phyloP scores from a whole-genome alignment of 306 rosid genomes.

The Luffa aegyptiaca region DNA sequence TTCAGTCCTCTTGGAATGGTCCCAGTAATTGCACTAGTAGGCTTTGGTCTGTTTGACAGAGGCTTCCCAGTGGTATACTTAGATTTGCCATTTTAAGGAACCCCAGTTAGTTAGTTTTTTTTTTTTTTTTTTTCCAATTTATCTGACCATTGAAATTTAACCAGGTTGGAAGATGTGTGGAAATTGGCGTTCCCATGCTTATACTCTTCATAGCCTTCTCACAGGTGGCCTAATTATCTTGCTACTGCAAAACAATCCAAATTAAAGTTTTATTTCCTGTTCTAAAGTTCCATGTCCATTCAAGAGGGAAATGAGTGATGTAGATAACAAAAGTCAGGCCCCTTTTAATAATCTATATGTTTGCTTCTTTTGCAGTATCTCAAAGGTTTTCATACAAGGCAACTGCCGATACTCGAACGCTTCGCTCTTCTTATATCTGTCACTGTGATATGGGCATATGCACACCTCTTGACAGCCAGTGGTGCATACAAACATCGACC shows the following conservation, averaged over 20 bases:
- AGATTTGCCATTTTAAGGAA: not conserved
- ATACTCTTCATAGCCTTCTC: conserved; percentile 68
- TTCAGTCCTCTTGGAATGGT: conserved; percentile 99
- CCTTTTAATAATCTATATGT: not conserved
- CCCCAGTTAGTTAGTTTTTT: not conserved
- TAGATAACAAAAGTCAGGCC: not conserved
- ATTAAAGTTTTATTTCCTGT: not conserved
- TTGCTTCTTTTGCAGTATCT: conserved; percentile 46
- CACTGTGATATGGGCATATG: conserved; percentile 94
- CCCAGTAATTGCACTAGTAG: conserved; percentile 88
- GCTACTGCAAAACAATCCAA: not conserved
- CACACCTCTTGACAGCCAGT: conserved; percentile 93
- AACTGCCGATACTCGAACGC: conserved; percentile 66
- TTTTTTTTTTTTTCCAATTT: not conserved
- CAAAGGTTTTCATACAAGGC: conserved; percentile 65
- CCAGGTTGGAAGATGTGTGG: conserved; percentile 95
- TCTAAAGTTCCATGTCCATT: not conserved
- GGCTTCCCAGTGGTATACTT: conserved; percentile 90
- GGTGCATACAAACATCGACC: conserved; percentile 92
- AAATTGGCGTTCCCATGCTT: conserved; percentile 93
- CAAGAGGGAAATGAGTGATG: not conserved
- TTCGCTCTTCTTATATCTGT: conserved; percentile 82
- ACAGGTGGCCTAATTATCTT: conserved; percentile 41
- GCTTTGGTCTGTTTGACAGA: conserved; percentile 93
- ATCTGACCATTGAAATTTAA: not conserved